Evolutionary conservation across 1,284 basidiomycete species (phyloP).

Genomic region (Anthracocystis setariae): DNA sequence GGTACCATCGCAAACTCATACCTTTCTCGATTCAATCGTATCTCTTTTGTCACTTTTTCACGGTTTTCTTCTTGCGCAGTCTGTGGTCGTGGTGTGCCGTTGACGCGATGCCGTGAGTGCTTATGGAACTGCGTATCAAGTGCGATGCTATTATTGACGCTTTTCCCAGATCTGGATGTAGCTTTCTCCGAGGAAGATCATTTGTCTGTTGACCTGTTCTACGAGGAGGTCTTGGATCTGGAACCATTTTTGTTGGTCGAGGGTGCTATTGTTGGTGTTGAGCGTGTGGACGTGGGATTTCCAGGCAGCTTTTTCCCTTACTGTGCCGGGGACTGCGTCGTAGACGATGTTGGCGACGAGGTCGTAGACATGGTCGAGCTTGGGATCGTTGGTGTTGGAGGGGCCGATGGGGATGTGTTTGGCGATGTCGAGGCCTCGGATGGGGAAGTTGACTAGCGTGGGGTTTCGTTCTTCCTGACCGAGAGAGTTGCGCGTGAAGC

Average conservation of each 20-base stretch:
- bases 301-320: conserved; percentile 86
- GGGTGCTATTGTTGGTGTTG: conserved; percentile 1
- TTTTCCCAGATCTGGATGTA: conserved; percentile 74
- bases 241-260: conserved; percentile 82
- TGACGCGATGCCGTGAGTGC: too few relatives aligned
- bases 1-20: conserved; percentile 6
- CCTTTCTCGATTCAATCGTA: conserved; percentile 4
- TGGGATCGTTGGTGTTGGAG: conserved; percentile 36
- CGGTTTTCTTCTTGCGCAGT: background rate
- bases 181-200: conserved; percentile 97
- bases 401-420: conserved; percentile 11
- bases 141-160: background rate
- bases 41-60: conserved; percentile 5
- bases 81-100: background rate
- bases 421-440: conserved; percentile 76
- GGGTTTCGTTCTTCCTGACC: conserved; percentile 95
- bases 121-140: too few relatives aligned
- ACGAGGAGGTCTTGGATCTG: conserved; percentile 97
- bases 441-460: conserved; percentile 96
- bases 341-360: conserved; percentile 94
- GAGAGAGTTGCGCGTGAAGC: conserved; percentile 97
- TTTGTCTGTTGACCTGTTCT: conserved; percentile 91
- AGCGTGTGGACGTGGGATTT: conserved; percentile 83
- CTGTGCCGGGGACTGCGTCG: conserved; percentile 92
- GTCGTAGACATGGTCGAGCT: conserved; percentile 81